phyloP scores from a whole-genome alignment of 495 filamentous ascomycete genomes.

The Friedmanniomyces endolithicus region DNA sequence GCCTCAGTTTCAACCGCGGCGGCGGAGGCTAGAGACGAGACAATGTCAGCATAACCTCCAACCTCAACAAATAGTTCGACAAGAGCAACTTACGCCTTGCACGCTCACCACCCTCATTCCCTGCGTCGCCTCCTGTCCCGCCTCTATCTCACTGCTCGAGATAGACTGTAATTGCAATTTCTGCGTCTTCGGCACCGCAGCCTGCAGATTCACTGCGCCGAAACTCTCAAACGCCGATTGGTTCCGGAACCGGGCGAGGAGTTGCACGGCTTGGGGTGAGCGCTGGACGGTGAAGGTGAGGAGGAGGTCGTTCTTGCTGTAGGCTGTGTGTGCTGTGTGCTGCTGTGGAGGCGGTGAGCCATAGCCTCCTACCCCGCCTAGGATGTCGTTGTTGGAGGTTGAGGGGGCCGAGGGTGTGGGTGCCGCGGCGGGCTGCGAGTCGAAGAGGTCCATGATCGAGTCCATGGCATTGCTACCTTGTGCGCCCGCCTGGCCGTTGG shows the following conservation, averaged over 20 bases:
- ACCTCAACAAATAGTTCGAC: conserved; percentile 1
- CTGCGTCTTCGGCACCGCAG: conserved; percentile 91
- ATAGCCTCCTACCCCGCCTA: conserved; percentile 26
- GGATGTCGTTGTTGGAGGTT: neutral
- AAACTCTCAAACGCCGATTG: conserved; percentile 51
- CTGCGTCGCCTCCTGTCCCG: conserved; percentile 74
- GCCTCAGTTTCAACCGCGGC: conserved; percentile 61
- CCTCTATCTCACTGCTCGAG: conserved; percentile 59
- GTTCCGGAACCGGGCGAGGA: conserved; percentile 74
- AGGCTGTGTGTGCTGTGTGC: conserved; percentile 45
- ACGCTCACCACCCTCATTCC: conserved; percentile 71
- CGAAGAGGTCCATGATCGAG: conserved; percentile 84
- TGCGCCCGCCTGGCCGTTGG: conserved; percentile 20
- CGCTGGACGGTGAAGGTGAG: conserved; percentile 74
- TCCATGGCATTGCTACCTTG: conserved; percentile 47
- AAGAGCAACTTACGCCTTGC: conserved; percentile 60
- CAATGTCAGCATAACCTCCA: neutral
- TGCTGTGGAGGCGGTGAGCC: conserved; percentile 35
- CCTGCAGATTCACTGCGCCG: conserved; percentile 66
- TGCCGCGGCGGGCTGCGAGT: conserved; percentile 19
- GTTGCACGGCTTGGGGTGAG: conserved; percentile 59
- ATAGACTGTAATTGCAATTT: conserved; percentile 82
- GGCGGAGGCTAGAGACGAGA: conserved; percentile 42
- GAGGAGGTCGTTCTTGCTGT: conserved; percentile 71
- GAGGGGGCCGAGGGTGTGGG: neutral